Conservation (phyloP, 2,329 filamentous ascomycete species). For the Curvularia spicifera region DNA sequence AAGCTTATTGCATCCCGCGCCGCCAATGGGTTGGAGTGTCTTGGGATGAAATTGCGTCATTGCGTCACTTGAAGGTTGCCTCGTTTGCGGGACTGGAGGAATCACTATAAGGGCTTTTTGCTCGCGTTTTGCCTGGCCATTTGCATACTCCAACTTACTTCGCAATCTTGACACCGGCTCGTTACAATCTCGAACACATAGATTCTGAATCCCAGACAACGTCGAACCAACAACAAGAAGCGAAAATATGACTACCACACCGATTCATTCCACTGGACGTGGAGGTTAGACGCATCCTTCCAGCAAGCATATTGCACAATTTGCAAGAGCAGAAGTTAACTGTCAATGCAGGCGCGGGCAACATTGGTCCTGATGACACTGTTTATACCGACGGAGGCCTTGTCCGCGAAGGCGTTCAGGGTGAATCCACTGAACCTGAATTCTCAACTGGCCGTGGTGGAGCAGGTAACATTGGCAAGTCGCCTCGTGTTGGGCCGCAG, state of each 20-base stretch:
- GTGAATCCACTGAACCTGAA: constrained; percentile 47
- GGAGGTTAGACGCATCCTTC: constrained; percentile 55
- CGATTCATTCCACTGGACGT: constrained; percentile 63
- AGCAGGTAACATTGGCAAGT: constrained; percentile 53
- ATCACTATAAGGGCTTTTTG: constrained; percentile 41
- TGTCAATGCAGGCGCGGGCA: constrained; percentile 59
- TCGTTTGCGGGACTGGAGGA: constrained; percentile 31
- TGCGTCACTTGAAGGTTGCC: constrained; percentile 18
- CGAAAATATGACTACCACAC: constrained; percentile 40
- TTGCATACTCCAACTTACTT: constrained; percentile 12
- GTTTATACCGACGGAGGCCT: constrained; percentile 56
- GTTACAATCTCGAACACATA: constrained; percentile 10
- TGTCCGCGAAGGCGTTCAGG: constrained; percentile 54
- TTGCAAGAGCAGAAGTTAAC: constrained; percentile 13
- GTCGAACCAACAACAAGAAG: constrained; percentile 9
- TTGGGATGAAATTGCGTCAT: constrained; percentile 39
- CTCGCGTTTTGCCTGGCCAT: constrained; percentile 16
- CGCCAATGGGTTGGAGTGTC: constrained; percentile 21
- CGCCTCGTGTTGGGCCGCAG: constrained; percentile 42
- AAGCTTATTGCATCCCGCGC: constrained; percentile 39
- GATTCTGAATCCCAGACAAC: constrained; percentile 17
- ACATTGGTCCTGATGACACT: constrained; percentile 61
- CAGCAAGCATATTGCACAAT: not conserved
- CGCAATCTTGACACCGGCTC: constrained; percentile 17
- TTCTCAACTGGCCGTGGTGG: constrained; percentile 46